phyloP scores from a whole-genome alignment of 495 filamentous ascomycete species.

The Letharia columbiana region DNA sequence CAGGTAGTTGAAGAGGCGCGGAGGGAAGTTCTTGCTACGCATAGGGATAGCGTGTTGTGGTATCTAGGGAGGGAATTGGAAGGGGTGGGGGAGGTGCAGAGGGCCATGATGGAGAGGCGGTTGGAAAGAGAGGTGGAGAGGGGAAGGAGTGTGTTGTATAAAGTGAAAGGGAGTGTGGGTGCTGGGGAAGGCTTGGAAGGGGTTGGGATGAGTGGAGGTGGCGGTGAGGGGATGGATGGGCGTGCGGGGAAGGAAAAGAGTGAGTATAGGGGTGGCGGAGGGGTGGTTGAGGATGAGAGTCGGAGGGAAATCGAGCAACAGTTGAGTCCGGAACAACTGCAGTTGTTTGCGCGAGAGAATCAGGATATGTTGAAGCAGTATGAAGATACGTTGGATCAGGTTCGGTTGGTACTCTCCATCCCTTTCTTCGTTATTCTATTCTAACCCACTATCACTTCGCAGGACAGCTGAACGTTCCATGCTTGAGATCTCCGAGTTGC shows the following conservation, averaged over 20 bases:
- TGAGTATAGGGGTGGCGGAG: background rate
- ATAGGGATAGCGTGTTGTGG: constrained; percentile 76
- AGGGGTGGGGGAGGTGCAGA: constrained; percentile 65
- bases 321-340: constrained; percentile 72
- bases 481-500: constrained; percentile 85
- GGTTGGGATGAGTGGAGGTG: constrained; percentile 3
- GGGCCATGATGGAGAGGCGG: constrained; percentile 83
- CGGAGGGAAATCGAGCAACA: constrained; percentile 47
- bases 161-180: constrained; percentile 36
- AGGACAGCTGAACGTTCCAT: constrained; percentile 88
- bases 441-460: background rate
- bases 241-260: background rate
- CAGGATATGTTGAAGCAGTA: constrained; percentile 85
- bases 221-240: constrained; percentile 23
- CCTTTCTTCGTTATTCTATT: background rate
- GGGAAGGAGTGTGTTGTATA: constrained; percentile 78
- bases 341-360: constrained; percentile 91
- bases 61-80: constrained; percentile 68
- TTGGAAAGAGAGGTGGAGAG: constrained; percentile 77
- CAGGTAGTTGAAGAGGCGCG: constrained; percentile 63
- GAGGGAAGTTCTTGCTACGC: constrained; percentile 46
- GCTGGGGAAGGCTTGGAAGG: background rate
- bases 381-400: constrained; percentile 83
- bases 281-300: constrained; percentile 24
- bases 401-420: constrained; percentile 55